Conservation (phyloP, 192 early-diverging fungal genomes). For the Linnemannia hyalina region DNA sequence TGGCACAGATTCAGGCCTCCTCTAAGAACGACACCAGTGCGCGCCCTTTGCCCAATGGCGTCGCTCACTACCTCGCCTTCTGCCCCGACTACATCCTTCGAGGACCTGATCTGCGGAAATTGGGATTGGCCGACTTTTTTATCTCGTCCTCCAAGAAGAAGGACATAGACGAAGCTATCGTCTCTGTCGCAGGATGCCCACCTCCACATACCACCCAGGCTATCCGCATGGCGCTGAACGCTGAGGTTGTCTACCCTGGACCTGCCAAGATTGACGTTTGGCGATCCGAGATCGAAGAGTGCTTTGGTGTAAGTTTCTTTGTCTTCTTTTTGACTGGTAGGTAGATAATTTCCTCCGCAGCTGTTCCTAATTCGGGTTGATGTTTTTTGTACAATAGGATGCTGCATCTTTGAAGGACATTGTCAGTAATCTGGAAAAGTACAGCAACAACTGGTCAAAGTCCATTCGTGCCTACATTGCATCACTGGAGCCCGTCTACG, state of each 20-base stretch:
- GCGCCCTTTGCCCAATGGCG: conserved; percentile 45
- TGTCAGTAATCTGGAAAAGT: conserved; percentile 40
- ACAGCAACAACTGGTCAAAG: conserved; percentile 58
- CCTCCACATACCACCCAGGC: conserved; percentile 58
- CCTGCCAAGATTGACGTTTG: conserved; percentile 64
- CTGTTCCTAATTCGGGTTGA: not conserved
- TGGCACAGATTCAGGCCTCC: conserved; percentile 26
- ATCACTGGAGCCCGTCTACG: conserved; percentile 41
- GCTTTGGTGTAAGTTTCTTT: conserved; percentile 54
- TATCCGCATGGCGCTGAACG: conserved; percentile 57
- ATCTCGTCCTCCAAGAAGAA: conserved; percentile 57
- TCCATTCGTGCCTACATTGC: conserved; percentile 56
- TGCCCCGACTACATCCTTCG: conserved; percentile 58
- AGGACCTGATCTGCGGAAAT: conserved; percentile 60
- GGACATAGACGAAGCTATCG: conserved; percentile 54
- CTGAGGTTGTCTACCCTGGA: conserved; percentile 61
- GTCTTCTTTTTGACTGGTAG: not conserved
- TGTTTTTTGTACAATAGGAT: conserved; percentile 22
- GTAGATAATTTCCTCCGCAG: not conserved
- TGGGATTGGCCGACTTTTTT: conserved; percentile 64
- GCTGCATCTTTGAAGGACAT: conserved; percentile 41
- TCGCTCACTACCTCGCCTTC: conserved; percentile 58
- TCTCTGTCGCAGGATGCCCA: conserved; percentile 61
- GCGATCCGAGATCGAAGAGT: conserved; percentile 58
- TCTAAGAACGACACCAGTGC: conserved; percentile 13